phyloP scores from a whole-genome alignment of 2,329 filamentous ascomycete genomes.

The Trichoderma sp. region DNA sequence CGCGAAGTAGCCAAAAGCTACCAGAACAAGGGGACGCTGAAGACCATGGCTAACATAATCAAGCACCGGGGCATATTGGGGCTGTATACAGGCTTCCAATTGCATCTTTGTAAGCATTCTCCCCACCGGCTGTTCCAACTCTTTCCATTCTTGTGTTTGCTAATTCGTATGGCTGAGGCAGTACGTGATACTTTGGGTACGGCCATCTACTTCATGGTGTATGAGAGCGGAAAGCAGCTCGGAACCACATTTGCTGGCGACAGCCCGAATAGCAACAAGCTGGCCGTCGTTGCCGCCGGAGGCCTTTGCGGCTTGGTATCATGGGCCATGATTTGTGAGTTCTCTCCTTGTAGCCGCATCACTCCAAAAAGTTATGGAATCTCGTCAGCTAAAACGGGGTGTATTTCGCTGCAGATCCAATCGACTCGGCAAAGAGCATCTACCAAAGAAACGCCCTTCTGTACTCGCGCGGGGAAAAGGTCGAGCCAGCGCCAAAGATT shows the following conservation, averaged over 20 bases:
- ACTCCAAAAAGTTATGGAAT: no score
- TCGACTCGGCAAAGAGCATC: constrained; percentile 80
- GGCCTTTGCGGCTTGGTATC: constrained; percentile 80
- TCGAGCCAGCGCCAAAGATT: constrained; percentile 67
- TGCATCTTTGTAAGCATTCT: constrained; percentile 68
- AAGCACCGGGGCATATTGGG: constrained; percentile 69
- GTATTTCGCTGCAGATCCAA: constrained; percentile 51
- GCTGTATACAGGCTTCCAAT: constrained; percentile 74
- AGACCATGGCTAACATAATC: constrained; percentile 73
- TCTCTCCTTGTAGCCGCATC: background rate
- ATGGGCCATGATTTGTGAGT: constrained; percentile 72
- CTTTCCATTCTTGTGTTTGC: background rate
- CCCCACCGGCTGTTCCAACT: background rate
- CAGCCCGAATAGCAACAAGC: constrained; percentile 70
- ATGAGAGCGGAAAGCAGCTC: constrained; percentile 81
- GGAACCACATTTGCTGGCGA: constrained; percentile 71
- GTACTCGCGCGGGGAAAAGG: constrained; percentile 60
- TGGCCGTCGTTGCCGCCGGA: constrained; percentile 74
- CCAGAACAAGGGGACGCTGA: constrained; percentile 72
- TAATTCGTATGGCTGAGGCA: constrained; percentile 32
- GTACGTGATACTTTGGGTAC: constrained; percentile 82
- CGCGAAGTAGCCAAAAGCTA: constrained; percentile 65
- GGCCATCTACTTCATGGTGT: constrained; percentile 83
- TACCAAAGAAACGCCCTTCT: constrained; percentile 80
- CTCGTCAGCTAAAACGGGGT: background rate